phyloP scores from a whole-genome alignment of 2,329 filamentous ascomycete species.

The Trichoderma harzianum region DNA sequence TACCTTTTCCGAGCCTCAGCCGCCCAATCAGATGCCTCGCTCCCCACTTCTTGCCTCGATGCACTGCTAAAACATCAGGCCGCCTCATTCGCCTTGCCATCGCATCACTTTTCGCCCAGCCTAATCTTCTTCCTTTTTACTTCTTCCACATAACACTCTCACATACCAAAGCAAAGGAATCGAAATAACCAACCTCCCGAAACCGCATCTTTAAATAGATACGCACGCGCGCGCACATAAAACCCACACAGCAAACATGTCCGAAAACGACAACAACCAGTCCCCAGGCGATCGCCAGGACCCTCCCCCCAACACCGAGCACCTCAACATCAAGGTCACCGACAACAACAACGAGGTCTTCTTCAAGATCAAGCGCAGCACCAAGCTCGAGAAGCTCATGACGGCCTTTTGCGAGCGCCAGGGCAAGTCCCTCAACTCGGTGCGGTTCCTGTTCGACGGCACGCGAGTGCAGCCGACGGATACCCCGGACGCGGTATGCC shows the following conservation, averaged over 20 bases:
- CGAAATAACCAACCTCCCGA: neutral
- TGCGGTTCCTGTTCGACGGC: constrained; percentile 96
- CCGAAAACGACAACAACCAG: constrained; percentile 44
- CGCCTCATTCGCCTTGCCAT: constrained; percentile 15
- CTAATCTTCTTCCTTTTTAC: neutral
- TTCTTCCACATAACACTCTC: neutral
- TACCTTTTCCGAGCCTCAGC: neutral
- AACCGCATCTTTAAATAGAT: neutral
- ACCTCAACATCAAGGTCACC: constrained; percentile 98
- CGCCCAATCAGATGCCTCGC: constrained; percentile 25
- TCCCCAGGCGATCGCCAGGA: constrained; percentile 28
- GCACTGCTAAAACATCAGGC: neutral
- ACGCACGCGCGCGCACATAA: neutral
- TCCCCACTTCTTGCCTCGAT: constrained; percentile 26
- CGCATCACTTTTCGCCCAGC: constrained; percentile 5
- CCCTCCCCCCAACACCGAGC: constrained; percentile 60
- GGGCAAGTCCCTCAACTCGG: constrained; percentile 78
- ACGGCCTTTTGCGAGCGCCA: constrained; percentile 95
- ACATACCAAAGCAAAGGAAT: neutral
- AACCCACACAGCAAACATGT: constrained; percentile 37
- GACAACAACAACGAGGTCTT: constrained; percentile 99
- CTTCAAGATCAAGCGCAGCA: constrained; percentile 99
- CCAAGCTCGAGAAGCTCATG: constrained; percentile 96
- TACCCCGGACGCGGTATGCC: constrained; percentile 84
- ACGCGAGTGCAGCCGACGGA: constrained; percentile 84